Conservation (phyloP, 2,329 filamentous ascomycete genomes). For the Fusarium sp. region DNA sequence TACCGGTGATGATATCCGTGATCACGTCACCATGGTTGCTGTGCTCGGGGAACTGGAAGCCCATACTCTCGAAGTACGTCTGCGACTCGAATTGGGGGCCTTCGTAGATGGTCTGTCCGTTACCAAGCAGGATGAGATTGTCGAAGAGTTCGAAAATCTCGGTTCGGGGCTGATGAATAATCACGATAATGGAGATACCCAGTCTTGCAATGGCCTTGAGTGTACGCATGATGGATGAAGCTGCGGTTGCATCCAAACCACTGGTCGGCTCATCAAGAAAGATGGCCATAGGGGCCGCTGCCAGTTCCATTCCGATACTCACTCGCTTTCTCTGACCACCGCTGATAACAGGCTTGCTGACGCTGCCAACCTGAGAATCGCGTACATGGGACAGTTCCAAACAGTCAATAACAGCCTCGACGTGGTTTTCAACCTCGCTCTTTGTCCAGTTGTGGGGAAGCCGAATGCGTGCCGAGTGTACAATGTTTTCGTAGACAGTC, state of each 20-base stretch:
- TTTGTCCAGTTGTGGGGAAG: constrained; percentile 65
- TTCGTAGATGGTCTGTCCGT: constrained; percentile 67
- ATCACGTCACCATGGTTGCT: constrained; percentile 69
- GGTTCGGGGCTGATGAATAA: constrained; percentile 70
- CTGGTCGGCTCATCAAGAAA: constrained; percentile 68
- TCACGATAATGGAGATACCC: constrained; percentile 69
- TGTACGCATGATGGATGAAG: constrained; percentile 67
- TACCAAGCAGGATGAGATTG: constrained; percentile 66
- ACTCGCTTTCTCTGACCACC: constrained; percentile 70
- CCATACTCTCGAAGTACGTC: constrained; percentile 64
- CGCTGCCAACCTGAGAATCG: constrained; percentile 64
- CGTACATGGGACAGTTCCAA: constrained; percentile 65
- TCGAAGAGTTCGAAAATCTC: constrained; percentile 71
- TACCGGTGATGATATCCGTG: constrained; percentile 72
- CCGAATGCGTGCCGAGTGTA: constrained; percentile 68
- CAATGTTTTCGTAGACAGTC: constrained; percentile 72
- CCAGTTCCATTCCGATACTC: constrained; percentile 70
- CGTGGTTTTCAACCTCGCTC: constrained; percentile 63
- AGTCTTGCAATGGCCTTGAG: constrained; percentile 66
- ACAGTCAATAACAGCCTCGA: constrained; percentile 68
- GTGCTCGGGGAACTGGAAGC: constrained; percentile 63
- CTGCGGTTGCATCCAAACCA: constrained; percentile 67
- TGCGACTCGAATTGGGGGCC: constrained; percentile 60
- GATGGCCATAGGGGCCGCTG: constrained; percentile 67
- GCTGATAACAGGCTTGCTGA: constrained; percentile 64